Conservation (phyloP, 371 early-diverging fungal genomes). For the Blastocladiella emersonii region DNA sequence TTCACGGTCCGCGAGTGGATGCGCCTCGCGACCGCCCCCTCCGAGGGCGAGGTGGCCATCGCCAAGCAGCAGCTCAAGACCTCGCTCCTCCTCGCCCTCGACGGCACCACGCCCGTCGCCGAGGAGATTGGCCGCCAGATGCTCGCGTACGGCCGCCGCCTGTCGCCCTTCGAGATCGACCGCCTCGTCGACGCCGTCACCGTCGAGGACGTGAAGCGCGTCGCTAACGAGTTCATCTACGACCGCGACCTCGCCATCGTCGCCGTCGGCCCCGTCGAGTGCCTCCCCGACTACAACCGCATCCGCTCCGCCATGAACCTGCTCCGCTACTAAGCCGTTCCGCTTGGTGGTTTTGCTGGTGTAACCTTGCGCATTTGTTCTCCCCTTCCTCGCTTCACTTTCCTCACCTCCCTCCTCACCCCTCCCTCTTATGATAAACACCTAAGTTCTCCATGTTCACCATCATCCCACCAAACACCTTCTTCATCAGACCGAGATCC, state of each 20-base stretch:
- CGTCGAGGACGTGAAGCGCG: constrained; percentile 70
- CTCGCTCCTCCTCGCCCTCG: constrained; percentile 69
- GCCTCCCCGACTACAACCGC: constrained; percentile 76
- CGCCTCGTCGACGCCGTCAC: constrained; percentile 65
- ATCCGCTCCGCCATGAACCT: constrained; percentile 55
- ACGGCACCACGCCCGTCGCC: constrained; percentile 84
- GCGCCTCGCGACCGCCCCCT: constrained; percentile 68
- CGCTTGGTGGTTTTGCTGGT: too few relatives aligned
- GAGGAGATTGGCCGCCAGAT: constrained; percentile 97
- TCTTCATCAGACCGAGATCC: too few relatives aligned
- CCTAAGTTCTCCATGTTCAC: too few relatives aligned
- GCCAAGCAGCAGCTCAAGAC: constrained; percentile 98
- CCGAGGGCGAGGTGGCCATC: constrained; percentile 87
- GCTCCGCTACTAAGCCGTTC: neutral
- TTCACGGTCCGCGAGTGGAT: constrained; percentile 83
- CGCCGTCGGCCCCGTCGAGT: constrained; percentile 79
- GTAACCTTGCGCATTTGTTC: too few relatives aligned
- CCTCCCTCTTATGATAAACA: too few relatives aligned
- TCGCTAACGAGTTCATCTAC: constrained; percentile 74
- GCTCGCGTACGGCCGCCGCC: constrained; percentile 74
- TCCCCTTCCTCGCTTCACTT: too few relatives aligned
- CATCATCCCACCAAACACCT: too few relatives aligned
- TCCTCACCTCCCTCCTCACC: too few relatives aligned
- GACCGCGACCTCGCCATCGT: constrained; percentile 81
- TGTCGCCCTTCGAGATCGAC: constrained; percentile 68